Conservation (phyloP, 2,329 filamentous ascomycete genomes). For the Cladophialophora chaetospira region DNA sequence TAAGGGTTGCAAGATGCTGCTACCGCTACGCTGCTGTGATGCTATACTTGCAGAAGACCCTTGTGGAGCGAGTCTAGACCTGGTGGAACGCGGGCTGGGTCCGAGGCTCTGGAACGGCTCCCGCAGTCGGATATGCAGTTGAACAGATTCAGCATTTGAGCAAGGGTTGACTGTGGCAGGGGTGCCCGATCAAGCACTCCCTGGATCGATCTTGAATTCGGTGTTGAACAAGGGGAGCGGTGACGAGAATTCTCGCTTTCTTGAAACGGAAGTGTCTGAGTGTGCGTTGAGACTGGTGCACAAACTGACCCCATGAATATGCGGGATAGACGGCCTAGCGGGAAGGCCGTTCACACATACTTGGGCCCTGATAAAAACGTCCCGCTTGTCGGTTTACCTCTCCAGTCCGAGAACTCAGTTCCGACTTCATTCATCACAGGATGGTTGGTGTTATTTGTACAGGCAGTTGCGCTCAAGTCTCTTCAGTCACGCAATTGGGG, state of each 20-base stretch:
- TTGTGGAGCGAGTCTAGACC: constrained; percentile 3
- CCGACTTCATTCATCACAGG: not conserved
- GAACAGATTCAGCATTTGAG: not conserved
- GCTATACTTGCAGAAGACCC: too few species aligned
- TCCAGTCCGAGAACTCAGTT: not conserved
- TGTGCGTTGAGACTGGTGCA: too few species aligned
- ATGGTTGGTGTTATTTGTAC: too few species aligned
- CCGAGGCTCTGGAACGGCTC: not conserved
- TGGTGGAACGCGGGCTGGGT: not conserved
- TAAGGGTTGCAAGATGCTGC: too few species aligned
- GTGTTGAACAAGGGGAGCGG: not conserved
- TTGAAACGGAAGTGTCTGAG: too few species aligned
- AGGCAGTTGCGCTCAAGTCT: too few species aligned
- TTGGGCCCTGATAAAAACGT: too few species aligned
- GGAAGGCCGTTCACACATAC: not conserved
- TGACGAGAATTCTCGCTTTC: not conserved
- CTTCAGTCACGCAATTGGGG: not conserved
- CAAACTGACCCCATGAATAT: too few species aligned
- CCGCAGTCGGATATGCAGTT: not conserved
- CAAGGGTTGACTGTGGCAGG: not conserved
- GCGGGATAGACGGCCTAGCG: not conserved
- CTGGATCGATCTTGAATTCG: not conserved
- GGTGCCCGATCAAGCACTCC: not conserved
- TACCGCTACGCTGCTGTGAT: too few species aligned
- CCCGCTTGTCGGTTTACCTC: too few species aligned